Conservation (phyloP, 139 green algal species). For the Coelastrella sp. region DNA sequence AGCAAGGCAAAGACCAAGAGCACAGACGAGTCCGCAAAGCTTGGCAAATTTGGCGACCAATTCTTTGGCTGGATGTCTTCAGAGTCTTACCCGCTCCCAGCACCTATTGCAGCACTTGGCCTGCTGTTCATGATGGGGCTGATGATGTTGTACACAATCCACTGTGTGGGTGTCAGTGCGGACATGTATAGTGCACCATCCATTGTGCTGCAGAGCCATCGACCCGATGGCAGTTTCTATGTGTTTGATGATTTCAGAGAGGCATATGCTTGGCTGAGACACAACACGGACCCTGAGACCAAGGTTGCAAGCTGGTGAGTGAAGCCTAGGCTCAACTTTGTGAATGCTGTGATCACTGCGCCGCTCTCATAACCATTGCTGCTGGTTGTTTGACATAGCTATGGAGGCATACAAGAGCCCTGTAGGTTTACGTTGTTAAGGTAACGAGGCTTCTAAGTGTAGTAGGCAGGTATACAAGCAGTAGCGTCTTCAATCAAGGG, state of each 20-base stretch:
- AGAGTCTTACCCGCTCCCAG: constrained; percentile 26
- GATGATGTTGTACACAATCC: constrained; percentile 77
- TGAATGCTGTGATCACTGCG: too few relatives aligned
- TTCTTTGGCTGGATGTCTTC: constrained; percentile 17
- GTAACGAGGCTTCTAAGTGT: too few relatives aligned
- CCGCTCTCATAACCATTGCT: background rate
- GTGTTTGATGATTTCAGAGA: constrained; percentile 94
- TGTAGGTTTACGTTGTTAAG: too few relatives aligned
- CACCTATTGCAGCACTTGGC: constrained; percentile 45
- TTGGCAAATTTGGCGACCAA: constrained; percentile 1
- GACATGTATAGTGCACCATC: constrained; percentile 96
- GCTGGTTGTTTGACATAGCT: background rate
- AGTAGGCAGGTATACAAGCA: too few relatives aligned
- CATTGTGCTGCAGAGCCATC: constrained; percentile 83
- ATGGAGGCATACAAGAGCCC: too few relatives aligned
- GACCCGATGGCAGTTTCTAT: constrained; percentile 60
- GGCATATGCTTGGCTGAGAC: constrained; percentile 81
- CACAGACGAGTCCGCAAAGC: background rate
- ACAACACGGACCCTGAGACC: constrained; percentile 88
- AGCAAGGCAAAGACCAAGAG: background rate
- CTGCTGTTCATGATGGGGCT: constrained; percentile 59
- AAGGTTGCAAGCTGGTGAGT: constrained; percentile 87
- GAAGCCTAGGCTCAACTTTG: background rate
- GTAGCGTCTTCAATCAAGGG: too few relatives aligned
- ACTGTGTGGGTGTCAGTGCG: constrained; percentile 85